Percentiles rank a stretch among this genome's conserved stretches.
Conservation (phyloP, 306 rosid genomes). For the Rubus parviflorus region DNA sequence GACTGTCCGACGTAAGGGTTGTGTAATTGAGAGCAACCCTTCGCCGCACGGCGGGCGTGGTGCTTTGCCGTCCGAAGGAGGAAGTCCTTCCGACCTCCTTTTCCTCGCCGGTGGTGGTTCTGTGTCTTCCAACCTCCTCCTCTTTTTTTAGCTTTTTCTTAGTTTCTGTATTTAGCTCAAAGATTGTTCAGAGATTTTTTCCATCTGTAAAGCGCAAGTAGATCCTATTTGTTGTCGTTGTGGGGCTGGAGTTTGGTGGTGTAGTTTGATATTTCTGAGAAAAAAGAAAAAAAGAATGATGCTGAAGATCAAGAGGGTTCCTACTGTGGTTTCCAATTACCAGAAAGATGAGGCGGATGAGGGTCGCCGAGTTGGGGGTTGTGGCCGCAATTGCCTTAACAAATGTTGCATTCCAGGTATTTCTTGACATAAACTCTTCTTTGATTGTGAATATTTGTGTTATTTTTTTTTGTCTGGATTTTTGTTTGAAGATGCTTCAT, state of each 20-base stretch:
- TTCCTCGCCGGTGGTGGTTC: slow-evolving; percentile 95
- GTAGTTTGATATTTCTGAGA: slow-evolving; percentile 9
- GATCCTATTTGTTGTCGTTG: slow-evolving; percentile 2
- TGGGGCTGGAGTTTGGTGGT: slow-evolving; percentile 16
- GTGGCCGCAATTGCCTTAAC: slow-evolving; percentile 82
- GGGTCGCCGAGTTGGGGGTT: slow-evolving; percentile 55
- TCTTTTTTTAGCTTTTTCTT: slow-evolving; percentile 12
- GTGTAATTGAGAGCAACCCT: slow-evolving; percentile 69
- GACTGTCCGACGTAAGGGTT: slow-evolving; percentile 75
- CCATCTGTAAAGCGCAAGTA: slow-evolving; percentile 13
- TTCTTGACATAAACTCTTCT: background rate
- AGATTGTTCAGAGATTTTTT: background rate
- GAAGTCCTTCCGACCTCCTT: slow-evolving; percentile 97
- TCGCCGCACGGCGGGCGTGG: slow-evolving; percentile 99
- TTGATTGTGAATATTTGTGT: background rate
- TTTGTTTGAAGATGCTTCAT: background rate
- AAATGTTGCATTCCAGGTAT: slow-evolving; percentile 81
- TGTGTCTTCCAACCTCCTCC: background rate
- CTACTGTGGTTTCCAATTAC: slow-evolving; percentile 83
- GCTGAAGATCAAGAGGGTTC: slow-evolving; percentile 90
- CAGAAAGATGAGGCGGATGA: slow-evolving; percentile 75
- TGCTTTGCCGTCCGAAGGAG: slow-evolving; percentile 99
- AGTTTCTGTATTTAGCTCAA: background rate
- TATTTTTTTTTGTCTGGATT: background rate
- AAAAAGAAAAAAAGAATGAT: slow-evolving; percentile 23